Evolutionary conservation across 768 basidiomycete species (phyloP).

Genomic region (Suillus americanus): DNA sequence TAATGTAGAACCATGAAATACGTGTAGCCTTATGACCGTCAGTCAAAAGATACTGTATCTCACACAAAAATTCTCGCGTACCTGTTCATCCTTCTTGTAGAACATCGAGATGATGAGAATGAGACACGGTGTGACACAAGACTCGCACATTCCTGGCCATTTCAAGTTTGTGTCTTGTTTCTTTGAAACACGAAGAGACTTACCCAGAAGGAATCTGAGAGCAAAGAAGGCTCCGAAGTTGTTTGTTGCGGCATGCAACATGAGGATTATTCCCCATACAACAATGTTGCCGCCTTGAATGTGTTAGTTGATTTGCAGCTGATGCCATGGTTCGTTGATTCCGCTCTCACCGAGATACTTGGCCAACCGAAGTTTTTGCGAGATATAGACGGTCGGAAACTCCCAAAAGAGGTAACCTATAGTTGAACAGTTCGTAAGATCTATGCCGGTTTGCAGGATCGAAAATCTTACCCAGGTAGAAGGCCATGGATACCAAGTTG

Average conservation of each 20-base stretch:
- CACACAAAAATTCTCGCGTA: conserved; percentile 9
- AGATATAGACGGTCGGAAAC: conserved; percentile 65
- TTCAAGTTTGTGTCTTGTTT: background rate
- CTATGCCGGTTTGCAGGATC: background rate
- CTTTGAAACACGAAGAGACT: conserved; percentile 5
- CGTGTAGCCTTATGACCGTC: conserved; percentile 44
- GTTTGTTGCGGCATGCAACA: conserved; percentile 56
- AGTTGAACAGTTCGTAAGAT: background rate
- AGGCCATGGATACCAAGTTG: conserved; percentile 62
- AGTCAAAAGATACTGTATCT: conserved; percentile 5
- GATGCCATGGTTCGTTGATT: background rate
- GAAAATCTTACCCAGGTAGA: conserved; percentile 50
- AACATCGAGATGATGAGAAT: conserved; percentile 67
- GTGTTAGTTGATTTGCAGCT: background rate
- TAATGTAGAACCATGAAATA: conserved; percentile 66
- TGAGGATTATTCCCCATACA: conserved; percentile 57
- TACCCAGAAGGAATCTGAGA: conserved; percentile 59
- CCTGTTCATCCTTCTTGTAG: conserved; percentile 69
- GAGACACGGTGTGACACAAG: conserved; percentile 61
- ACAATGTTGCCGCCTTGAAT: conserved; percentile 52
- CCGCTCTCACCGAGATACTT: conserved; percentile 54
- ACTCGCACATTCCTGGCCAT: conserved; percentile 60
- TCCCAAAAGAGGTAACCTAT: conserved; percentile 60
- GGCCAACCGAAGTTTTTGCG: conserved; percentile 57
- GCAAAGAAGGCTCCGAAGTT: conserved; percentile 64